Percentiles rank a stretch among this genome's conserved stretches.
These are phyloP conservation scores for Cupressus sempervirens DNA, from an alignment of 75 land plant species.

Conservation along the genomic window DNA sequence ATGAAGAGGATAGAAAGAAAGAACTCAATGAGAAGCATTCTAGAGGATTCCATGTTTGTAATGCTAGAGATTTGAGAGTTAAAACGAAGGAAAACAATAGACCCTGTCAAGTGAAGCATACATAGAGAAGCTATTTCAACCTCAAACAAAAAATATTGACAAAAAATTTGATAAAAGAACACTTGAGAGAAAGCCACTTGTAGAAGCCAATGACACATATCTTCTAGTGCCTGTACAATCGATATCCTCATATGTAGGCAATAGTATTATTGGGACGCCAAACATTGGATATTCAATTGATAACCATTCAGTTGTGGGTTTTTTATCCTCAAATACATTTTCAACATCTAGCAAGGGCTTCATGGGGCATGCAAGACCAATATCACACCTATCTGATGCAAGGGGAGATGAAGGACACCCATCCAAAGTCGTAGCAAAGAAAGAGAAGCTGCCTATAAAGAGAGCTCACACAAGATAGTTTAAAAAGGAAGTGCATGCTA, in stretches of 20 bases:
- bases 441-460: no score
- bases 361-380: neutral
- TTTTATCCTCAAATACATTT: neutral
- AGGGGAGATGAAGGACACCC: neutral
- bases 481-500: no score
- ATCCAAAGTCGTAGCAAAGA: no score
- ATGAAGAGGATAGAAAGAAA: constrained; percentile 51
- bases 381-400: neutral
- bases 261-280: no score
- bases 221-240: neutral
- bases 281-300: neutral
- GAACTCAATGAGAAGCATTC: constrained; percentile 54
- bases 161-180: no score
- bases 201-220: no score
- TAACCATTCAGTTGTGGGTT: neutral
- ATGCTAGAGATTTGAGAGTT: constrained; percentile 39
- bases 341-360: neutral
- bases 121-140: no score
- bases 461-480: no score
- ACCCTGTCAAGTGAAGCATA: no score
- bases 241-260: neutral
- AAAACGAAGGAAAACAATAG: constrained; percentile 29
- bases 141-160: no score
- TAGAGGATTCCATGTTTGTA: constrained; percentile 49
- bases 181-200: no score